phyloP scores from a whole-genome alignment of 768 basidiomycete species.

The Pluteus cervinus region DNA sequence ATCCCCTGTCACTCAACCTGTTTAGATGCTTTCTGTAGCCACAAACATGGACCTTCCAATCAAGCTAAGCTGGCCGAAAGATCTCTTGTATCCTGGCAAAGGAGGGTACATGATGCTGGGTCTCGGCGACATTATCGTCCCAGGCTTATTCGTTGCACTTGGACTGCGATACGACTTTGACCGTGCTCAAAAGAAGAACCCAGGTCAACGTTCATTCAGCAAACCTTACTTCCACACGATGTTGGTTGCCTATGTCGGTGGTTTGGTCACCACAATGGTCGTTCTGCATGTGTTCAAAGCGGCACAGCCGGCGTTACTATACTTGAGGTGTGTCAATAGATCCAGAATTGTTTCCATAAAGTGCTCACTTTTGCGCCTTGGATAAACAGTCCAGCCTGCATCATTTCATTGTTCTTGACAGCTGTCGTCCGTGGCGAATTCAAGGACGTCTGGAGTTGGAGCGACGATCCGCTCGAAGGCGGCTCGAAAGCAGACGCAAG shows the following conservation, averaged over 20 bases:
- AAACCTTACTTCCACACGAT: conserved; percentile 76
- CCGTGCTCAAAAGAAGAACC: conserved; percentile 23
- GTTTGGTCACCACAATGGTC: conserved; percentile 68
- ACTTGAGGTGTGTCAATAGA: conserved; percentile 59
- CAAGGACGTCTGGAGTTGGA: no score
- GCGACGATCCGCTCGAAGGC: no score
- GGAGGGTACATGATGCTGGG: conserved; percentile 86
- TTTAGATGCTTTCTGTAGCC: conserved; percentile 90
- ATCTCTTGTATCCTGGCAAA: conserved; percentile 37
- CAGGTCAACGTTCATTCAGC: conserved; percentile 29
- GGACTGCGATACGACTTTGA: conserved; percentile 81
- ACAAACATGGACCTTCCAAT: conserved; percentile 88
- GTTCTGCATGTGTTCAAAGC: conserved; percentile 76
- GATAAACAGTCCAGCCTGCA: no score
- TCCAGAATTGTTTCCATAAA: not conserved
- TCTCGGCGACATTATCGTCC: conserved; percentile 77
- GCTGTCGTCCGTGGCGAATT: no score
- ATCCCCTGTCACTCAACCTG: conserved; percentile 1
- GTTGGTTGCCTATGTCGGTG: conserved; percentile 66
- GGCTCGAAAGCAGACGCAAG: no score
- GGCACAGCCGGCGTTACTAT: conserved; percentile 90
- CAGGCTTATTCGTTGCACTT: conserved; percentile 69
- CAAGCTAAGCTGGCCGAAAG: conserved; percentile 86
- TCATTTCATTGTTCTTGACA: no score
- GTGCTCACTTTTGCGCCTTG: no score